These are phyloP conservation scores for Zygoascus meyerae DNA, from an alignment of 1,139 yeast genomes.

Conservation along the genomic window DNA sequence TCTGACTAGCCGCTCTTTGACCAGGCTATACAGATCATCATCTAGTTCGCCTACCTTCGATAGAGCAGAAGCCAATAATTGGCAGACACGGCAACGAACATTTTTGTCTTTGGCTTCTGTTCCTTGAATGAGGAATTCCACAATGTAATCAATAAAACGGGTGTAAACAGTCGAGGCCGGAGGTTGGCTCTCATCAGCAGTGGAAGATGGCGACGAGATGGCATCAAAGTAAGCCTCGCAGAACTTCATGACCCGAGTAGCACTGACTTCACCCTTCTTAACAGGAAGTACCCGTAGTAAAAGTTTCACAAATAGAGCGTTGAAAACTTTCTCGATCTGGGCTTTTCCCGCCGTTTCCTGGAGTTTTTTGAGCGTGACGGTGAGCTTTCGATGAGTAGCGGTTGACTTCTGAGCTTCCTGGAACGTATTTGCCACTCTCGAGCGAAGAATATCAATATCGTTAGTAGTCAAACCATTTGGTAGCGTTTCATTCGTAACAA, in stretches of 20 bases:
- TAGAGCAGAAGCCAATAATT: slow-evolving; percentile 67
- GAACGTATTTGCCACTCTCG: slow-evolving; percentile 55
- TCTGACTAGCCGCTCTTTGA: slow-evolving; percentile 55
- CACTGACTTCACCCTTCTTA: slow-evolving; percentile 65
- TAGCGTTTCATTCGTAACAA: slow-evolving; percentile 11
- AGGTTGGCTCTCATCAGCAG: slow-evolving; percentile 39
- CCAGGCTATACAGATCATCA: slow-evolving; percentile 59
- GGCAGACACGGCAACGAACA: slow-evolving; percentile 78
- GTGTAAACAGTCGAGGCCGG: slow-evolving; percentile 23
- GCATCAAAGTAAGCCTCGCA: slow-evolving; percentile 56
- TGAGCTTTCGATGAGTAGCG: slow-evolving; percentile 73
- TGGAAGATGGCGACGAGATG: slow-evolving; percentile 39
- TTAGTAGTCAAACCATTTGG: slow-evolving; percentile 19
- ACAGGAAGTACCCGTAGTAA: slow-evolving; percentile 60
- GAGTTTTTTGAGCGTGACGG: slow-evolving; percentile 54
- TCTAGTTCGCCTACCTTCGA: slow-evolving; percentile 72
- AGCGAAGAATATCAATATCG: slow-evolving; percentile 21
- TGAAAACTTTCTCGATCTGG: slow-evolving; percentile 53
- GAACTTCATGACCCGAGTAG: slow-evolving; percentile 73
- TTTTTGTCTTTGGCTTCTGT: slow-evolving; percentile 67
- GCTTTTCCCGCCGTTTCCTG: slow-evolving; percentile 52
- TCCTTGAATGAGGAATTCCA: slow-evolving; percentile 67
- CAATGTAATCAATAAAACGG: slow-evolving; percentile 54
- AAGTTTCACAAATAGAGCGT: slow-evolving; percentile 51
- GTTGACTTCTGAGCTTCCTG: slow-evolving; percentile 73